Evolutionary conservation across 2,329 filamentous ascomycete species (phyloP), one percentile per base, ranked within the genome.

Genomic region (Bretziella fagacearum): DNA sequence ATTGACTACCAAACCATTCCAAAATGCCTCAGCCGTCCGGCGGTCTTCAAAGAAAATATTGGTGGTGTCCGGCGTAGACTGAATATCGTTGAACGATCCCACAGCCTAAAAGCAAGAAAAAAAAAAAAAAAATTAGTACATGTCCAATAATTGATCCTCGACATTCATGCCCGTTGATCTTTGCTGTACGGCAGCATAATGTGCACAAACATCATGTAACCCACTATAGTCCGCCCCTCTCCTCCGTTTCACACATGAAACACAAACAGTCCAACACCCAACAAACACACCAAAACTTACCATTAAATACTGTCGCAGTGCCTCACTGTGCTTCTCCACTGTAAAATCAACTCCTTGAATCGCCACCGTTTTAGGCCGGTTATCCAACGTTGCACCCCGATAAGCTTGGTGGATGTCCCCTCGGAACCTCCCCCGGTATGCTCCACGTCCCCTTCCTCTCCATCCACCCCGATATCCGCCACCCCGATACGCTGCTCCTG

Each of bases 21-120:
- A 73, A 55, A 81, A 79, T 53, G 70, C 77, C 58, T 89, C 83
- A 3, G 81, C 83, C 11, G 79, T 79, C 57, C 74, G 74, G 49
- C 77, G 73, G 55, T 81, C 76, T 49, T 73, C 75, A 58, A 82
- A 82, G 4, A 70, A 71, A 44, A 82, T 70, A 46, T 70, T 63
- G 1, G 76, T 73, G 0, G 61, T 58, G 1, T 60, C 52, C 0
- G 67, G 59, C 2, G 64, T 65, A 3, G 65, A 63, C 27, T 74
- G 66, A 25, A 81, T 69, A 25, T 71, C 69, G 29, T 70, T 69
- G 53, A 77, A 79, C 50, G 79, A 76, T 45, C 75, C 76, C 26
- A 79, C 64, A 51, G 72, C 72, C 75, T 79, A 23, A 32, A 39
- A 18, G n/a, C n/a, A n/a, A n/a, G n/a, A 46, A 22, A 18, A 42